A percentile compares a stretch with the other conserved stretches of the same genome.
Conservation (phyloP, 192 early-diverging fungal species). For the Entomortierella beljakovae region DNA sequence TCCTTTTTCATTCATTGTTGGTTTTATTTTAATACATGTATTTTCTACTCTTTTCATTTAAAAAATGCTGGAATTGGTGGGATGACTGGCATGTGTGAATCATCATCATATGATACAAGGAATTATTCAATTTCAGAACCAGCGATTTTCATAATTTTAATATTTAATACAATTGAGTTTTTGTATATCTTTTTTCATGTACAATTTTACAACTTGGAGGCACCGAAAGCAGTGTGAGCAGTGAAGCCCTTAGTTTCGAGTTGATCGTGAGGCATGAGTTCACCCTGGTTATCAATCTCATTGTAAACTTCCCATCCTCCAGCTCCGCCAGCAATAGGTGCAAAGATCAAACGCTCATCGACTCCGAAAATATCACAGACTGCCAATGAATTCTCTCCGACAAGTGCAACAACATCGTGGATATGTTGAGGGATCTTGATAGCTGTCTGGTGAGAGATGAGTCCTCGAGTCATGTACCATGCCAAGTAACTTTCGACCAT, state of each 20-base stretch:
- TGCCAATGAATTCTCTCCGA: slow-evolving; percentile 63
- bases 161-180: too few species aligned
- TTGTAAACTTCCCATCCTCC: slow-evolving; percentile 77
- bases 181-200: slow-evolving; percentile 3
- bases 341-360: slow-evolving; percentile 68
- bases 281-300: slow-evolving; percentile 72
- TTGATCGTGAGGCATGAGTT: slow-evolving; percentile 46
- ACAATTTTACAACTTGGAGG: slow-evolving; percentile 47
- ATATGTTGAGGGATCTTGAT: slow-evolving; percentile 57
- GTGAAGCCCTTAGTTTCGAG: slow-evolving; percentile 47
- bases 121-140: not conserved
- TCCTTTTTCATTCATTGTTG: too few species aligned
- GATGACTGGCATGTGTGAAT: not conserved
- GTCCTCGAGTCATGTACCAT: slow-evolving; percentile 63
- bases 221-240: slow-evolving; percentile 42
- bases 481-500: slow-evolving; percentile 65
- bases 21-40: too few species aligned
- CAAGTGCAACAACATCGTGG: slow-evolving; percentile 58
- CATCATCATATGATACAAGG: not conserved
- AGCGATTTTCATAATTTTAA: not conserved
- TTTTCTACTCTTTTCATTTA: too few species aligned
- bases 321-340: slow-evolving; percentile 70
- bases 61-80: not conserved
- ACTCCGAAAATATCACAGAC: slow-evolving; percentile 72
- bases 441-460: slow-evolving; percentile 64